Conservation (phyloP, 805 yeast species). For the Yamadazyma philogaea region DNA sequence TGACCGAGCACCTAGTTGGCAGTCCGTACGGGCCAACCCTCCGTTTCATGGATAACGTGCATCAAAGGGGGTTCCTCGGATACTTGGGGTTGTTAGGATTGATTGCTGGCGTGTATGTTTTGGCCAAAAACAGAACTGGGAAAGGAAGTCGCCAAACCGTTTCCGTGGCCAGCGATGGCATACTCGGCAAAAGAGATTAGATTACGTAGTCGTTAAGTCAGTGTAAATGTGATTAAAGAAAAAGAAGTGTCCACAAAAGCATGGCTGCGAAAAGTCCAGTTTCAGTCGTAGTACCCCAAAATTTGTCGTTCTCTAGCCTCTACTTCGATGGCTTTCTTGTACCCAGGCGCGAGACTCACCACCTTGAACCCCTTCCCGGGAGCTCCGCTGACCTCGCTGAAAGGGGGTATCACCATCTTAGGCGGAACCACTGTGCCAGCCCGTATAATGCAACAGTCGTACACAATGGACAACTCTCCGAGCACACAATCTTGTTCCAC, state of each 20-base stretch:
- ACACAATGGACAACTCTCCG: slow-evolving; percentile 35
- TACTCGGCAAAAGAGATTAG: slow-evolving; percentile 22
- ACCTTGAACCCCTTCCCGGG: slow-evolving; percentile 34
- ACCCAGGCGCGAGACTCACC: slow-evolving; percentile 26
- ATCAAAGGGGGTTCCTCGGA: slow-evolving; percentile 43
- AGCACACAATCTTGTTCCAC: slow-evolving; percentile 43
- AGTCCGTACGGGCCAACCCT: slow-evolving; percentile 42
- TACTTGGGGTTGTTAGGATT: slow-evolving; percentile 21
- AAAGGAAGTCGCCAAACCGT: slow-evolving; percentile 2
- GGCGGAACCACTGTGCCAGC: slow-evolving; percentile 41
- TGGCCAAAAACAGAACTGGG: not conserved
- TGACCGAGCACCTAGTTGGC: slow-evolving; percentile 32
- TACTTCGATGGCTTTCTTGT: slow-evolving; percentile 33
- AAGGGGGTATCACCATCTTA: slow-evolving; percentile 49
- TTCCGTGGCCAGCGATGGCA: slow-evolving; percentile 14
- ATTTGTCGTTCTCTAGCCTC: slow-evolving; percentile 30
- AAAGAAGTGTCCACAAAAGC: not conserved
- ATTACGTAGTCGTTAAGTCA: slow-evolving; percentile 9
- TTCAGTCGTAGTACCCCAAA: slow-evolving; percentile 13
- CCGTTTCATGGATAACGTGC: slow-evolving; percentile 43
- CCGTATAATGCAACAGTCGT: slow-evolving; percentile 51
- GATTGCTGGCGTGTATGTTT: not conserved
- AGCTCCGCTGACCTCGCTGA: slow-evolving; percentile 41
- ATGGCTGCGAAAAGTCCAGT: not conserved
- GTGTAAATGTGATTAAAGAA: not conserved